Base-by-base conservation (phyloP, 192 early-diverging fungal genomes). In the Martensiomyces pterosporus region DNA sequence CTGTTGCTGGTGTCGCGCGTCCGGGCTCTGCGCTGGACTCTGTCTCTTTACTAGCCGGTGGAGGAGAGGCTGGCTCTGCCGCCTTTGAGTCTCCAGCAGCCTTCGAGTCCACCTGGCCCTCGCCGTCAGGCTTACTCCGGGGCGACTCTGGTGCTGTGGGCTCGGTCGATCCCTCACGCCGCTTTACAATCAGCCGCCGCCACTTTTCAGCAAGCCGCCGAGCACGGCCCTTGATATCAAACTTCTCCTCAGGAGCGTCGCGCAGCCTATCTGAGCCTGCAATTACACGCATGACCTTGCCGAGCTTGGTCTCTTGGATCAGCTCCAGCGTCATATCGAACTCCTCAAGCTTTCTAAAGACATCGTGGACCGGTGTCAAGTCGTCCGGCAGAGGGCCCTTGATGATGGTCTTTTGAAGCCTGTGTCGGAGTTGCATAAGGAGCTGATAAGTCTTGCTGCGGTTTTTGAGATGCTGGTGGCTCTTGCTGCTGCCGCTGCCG, bases 201-300 rank as follows among this genome's bases (percentile, higher is more conserved):
- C 69, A 73, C 47, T 65, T 73, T 10, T 73, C 69, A 16, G 61
- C 58, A 36, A 73, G 54, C 24, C 62, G 57, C 18, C 38, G 49
- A 2, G 69, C 69, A 15, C 69, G 69, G 14, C 69, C 62, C 58
- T 65, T 73, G 37, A 73, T 65, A 43, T 65, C 69, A 45, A 50
- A 73, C 24, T 19, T 13, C 29, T 73, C 69, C 24, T 65, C 57
- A 2, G 62, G 69, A 16, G 69, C 54, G 29, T 56, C 45, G 32
- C 49, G 39, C 27, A 73, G 49, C 53, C 51, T 54, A 3, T 73
- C 62, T 0, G 62, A 61, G 8, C 40, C 40, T 22, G 49, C 65
- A 36, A 76, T 69, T 36, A 68, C 61, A 40, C 64, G 64, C 74
- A 76, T 69, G 9, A 76, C 61, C 41, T 76, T 76, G 26, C 61